Evolutionary conservation across 1,139 yeast species (phyloP).

Genomic region (Nakaseomyces kungkrabaensis): DNA sequence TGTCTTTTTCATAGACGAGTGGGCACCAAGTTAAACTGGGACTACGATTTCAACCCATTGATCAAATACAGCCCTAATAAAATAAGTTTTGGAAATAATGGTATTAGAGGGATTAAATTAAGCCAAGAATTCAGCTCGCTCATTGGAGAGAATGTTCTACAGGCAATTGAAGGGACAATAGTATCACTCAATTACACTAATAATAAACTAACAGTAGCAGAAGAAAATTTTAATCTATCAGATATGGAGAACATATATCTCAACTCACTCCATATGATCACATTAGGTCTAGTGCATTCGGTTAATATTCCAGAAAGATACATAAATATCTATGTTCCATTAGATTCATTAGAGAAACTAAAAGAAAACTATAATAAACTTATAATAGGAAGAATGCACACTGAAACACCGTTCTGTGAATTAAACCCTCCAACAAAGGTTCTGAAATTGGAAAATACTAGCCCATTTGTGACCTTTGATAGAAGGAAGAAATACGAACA

Average conservation of each 20-base stretch:
- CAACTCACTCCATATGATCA: slow-evolving; percentile 26
- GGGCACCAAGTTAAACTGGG: slow-evolving; percentile 4
- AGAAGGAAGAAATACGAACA: slow-evolving; percentile 41
- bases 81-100: slow-evolving; percentile 35
- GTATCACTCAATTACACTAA: slow-evolving; percentile 35
- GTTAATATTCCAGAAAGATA: slow-evolving; percentile 36
- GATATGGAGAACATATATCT: not conserved
- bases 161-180: slow-evolving; percentile 45
- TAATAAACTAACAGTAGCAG: not conserved
- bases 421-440: slow-evolving; percentile 27
- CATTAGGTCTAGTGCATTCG: slow-evolving; percentile 52
- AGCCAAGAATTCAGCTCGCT: slow-evolving; percentile 35
- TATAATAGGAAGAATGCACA: slow-evolving; percentile 45
- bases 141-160: slow-evolving; percentile 33
- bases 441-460: slow-evolving; percentile 11
- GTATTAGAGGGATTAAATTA: slow-evolving; percentile 17
- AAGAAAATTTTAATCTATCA: not conserved
- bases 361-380: slow-evolving; percentile 37
- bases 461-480: slow-evolving; percentile 46
- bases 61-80: slow-evolving; percentile 40
- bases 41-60: slow-evolving; percentile 45
- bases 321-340: slow-evolving; percentile 54
- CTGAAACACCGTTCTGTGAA: slow-evolving; percentile 48
- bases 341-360: slow-evolving; percentile 7
- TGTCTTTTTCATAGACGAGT: slow-evolving; percentile 42